Conservation (phyloP, 2,329 filamentous ascomycete genomes). For the Neonectria coccinea region DNA sequence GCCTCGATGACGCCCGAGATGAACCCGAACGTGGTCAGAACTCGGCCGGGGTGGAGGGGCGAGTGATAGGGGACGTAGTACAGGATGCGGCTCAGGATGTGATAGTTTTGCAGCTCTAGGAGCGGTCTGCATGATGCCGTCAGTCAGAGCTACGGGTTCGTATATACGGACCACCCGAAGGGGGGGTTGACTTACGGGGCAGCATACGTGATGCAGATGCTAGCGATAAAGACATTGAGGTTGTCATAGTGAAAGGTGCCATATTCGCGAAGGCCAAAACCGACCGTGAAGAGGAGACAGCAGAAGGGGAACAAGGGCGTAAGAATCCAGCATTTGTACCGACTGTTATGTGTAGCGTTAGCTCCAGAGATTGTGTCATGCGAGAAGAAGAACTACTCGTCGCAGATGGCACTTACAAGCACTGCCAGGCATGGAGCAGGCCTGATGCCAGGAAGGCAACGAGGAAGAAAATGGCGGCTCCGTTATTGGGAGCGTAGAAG, state of each 20-base stretch:
- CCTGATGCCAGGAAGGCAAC: slow-evolving; percentile 55
- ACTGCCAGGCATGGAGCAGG: slow-evolving; percentile 56
- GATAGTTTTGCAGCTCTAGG: slow-evolving; percentile 71
- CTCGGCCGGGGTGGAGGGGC: slow-evolving; percentile 60
- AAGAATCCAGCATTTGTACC: slow-evolving; percentile 67
- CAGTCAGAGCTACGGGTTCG: background rate
- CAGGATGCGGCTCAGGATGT: slow-evolving; percentile 69
- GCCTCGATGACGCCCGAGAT: slow-evolving; percentile 62
- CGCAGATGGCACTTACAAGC: slow-evolving; percentile 54
- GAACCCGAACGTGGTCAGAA: slow-evolving; percentile 59
- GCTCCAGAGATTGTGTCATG: background rate
- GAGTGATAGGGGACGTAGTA: slow-evolving; percentile 69
- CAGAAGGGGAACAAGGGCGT: slow-evolving; percentile 67
- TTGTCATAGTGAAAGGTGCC: slow-evolving; percentile 49
- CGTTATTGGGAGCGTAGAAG: slow-evolving; percentile 62
- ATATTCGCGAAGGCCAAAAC: slow-evolving; percentile 61
- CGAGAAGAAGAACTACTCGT: background rate
- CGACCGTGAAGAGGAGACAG: slow-evolving; percentile 64
- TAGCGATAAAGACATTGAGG: slow-evolving; percentile 49
- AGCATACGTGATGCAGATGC: slow-evolving; percentile 51
- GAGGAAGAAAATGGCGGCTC: slow-evolving; percentile 61
- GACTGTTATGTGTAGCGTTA: slow-evolving; percentile 49
- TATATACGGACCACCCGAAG: background rate
- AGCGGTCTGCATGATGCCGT: slow-evolving; percentile 57
- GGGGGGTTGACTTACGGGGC: slow-evolving; percentile 45